These are phyloP conservation scores for Camelina sativa DNA, from an alignment of 345 rosid species.

Conservation along the genomic window DNA sequence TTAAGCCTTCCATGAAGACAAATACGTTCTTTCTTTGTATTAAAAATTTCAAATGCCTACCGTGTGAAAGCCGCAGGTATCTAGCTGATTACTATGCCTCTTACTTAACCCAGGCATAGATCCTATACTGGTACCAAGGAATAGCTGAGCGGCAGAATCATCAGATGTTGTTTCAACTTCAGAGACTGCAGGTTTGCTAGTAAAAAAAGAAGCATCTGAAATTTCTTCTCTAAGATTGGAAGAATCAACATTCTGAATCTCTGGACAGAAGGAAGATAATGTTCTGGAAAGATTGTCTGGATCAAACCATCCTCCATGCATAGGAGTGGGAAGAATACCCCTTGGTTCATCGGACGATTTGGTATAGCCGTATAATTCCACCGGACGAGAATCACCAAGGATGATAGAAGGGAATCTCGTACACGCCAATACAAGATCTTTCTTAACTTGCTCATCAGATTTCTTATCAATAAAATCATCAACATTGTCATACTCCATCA, in stretches of 20 bases:
- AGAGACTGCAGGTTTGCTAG: constrained; percentile 33
- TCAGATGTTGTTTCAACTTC: constrained; percentile 49
- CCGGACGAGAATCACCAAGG: constrained; percentile 63
- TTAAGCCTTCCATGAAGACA: constrained; percentile 33
- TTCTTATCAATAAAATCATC: constrained; percentile 56
- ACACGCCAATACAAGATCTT: constrained; percentile 64
- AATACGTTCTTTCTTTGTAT: constrained; percentile 6
- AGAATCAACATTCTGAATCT: constrained; percentile 47
- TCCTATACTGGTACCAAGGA: constrained; percentile 61
- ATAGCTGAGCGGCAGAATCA: constrained; percentile 43
- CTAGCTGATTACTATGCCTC: constrained; percentile 64
- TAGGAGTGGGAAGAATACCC: constrained; percentile 44
- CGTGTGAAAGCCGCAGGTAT: constrained; percentile 83
- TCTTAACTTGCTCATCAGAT: constrained; percentile 45
- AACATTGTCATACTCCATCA: constrained; percentile 55
- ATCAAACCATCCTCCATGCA: constrained; percentile 55
- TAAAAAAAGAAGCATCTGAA: constrained; percentile 36
- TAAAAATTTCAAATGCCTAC: constrained; percentile 46
- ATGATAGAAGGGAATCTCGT: constrained; percentile 78
- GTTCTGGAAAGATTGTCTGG: constrained; percentile 49
- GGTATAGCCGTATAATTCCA: constrained; percentile 62
- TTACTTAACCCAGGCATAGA: constrained; percentile 69
- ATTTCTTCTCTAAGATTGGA: constrained; percentile 48
- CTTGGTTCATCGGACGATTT: constrained; percentile 39
- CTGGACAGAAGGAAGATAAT: constrained; percentile 52